Conservation (phyloP, 176 grass and related monocot species). For the Guadua angustifolia region DNA sequence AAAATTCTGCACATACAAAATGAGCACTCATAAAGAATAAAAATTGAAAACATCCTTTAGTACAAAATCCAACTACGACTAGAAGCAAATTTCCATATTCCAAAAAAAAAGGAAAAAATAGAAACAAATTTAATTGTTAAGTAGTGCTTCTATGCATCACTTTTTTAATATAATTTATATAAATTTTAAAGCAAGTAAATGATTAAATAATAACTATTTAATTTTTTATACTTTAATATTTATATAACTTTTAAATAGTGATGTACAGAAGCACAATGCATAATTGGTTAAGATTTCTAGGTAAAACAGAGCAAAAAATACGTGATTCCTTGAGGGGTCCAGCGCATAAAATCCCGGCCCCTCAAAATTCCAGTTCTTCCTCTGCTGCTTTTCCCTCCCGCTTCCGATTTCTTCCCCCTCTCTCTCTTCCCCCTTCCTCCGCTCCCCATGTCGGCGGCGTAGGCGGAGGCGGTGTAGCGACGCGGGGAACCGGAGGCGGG, state of each 20-base stretch:
- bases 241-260: too few species aligned
- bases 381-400: constrained; percentile 36
- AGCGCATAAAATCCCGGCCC: background rate
- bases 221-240: too few species aligned
- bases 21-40: background rate
- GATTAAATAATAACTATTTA: too few species aligned
- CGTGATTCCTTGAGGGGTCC: background rate
- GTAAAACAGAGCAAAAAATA: background rate
- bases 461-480: background rate
- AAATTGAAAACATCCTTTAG: background rate
- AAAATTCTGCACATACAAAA: background rate
- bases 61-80: background rate
- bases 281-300: background rate
- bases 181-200: too few species aligned
- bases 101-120: too few species aligned
- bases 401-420: constrained; percentile 28
- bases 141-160: too few species aligned
- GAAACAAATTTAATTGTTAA: too few species aligned
- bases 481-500: background rate
- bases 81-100: background rate
- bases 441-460: constrained; percentile 39
- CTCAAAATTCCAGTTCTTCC: constrained; percentile 33
- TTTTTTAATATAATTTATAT: too few species aligned
- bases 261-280: too few species aligned
- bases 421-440: background rate